phyloP scores from a whole-genome alignment of 441 rosid genomes.

The Populus tomentosa region DNA sequence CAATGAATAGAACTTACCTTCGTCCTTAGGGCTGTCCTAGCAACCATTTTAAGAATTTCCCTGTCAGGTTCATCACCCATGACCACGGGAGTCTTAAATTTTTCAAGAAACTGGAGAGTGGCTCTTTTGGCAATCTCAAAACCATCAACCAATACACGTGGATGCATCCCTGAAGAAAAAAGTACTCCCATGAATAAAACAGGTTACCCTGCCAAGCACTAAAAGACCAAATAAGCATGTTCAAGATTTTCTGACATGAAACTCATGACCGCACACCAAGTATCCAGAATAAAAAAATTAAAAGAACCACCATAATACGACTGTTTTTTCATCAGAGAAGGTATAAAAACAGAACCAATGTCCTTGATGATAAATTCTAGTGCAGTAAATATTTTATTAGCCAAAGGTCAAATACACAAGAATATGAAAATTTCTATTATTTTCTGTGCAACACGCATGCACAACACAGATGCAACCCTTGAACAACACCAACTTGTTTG shows the following conservation, averaged over 20 bases:
- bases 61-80: conserved; percentile 91
- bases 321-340: background rate
- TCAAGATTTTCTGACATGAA: background rate
- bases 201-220: conserved; percentile 40
- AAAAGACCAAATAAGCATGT: background rate
- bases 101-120: conserved; percentile 84
- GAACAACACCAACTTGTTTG: background rate
- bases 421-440: background rate
- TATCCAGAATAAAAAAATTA: background rate
- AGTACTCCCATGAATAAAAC: background rate
- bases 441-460: background rate
- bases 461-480: background rate
- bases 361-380: background rate
- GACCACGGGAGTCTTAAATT: conserved; percentile 87
- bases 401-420: background rate
- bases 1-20: conserved; percentile 44
- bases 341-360: background rate
- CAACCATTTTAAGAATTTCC: conserved; percentile 94
- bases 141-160: conserved; percentile 95
- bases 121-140: conserved; percentile 93
- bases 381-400: background rate
- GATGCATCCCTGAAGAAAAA: conserved; percentile 75
- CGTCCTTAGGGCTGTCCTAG: conserved; percentile 84
- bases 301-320: background rate
- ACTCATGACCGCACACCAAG: background rate